A percentile compares a stretch with the other conserved stretches of the same genome.
Evolutionary conservation across 2,329 filamentous ascomycete species (phyloP).

Genomic region (Fusarium cicatricum): DNA sequence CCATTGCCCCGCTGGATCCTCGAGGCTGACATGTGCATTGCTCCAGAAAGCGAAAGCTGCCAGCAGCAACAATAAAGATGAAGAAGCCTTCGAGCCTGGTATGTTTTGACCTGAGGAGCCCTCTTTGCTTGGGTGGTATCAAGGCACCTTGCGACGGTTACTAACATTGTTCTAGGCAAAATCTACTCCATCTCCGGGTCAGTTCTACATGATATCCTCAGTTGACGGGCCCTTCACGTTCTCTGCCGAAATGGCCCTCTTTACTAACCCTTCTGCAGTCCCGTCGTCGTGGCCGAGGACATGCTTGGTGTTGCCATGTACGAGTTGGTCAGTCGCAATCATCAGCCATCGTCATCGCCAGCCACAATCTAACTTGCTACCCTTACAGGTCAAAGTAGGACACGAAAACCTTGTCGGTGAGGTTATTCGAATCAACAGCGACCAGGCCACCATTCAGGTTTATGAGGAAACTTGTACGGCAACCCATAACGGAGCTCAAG

Average conservation of each 20-base stretch:
- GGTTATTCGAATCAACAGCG: constrained; percentile 95
- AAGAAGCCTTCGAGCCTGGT: constrained; percentile 53
- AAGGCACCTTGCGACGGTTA: constrained; percentile 26
- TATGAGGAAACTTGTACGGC: constrained; percentile 95
- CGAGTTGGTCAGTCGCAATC: constrained; percentile 76
- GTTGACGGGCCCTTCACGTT: constrained; percentile 1
- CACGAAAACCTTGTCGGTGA: constrained; percentile 93
- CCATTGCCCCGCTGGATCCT: constrained; percentile 17
- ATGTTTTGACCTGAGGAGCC: constrained; percentile 34
- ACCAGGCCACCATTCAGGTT: constrained; percentile 97
- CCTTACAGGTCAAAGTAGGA: constrained; percentile 81
- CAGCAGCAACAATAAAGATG: constrained; percentile 45
- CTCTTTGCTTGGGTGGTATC: constrained; percentile 4
- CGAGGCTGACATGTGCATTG: constrained; percentile 27
- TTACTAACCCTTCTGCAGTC: constrained; percentile 60
- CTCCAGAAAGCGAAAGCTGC: constrained; percentile 39
- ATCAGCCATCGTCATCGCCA: constrained; percentile 7
- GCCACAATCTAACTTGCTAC: constrained; percentile 19
- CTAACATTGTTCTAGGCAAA: constrained; percentile 57
- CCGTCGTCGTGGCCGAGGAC: constrained; percentile 95
- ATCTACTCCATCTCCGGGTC: constrained; percentile 71
- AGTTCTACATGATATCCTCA: constrained; percentile 43
- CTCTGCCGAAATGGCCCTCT: constrained; percentile 3
- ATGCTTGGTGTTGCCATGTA: constrained; percentile 99
- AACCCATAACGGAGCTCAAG: constrained; percentile 4